Percentiles rank a stretch among this genome's conserved stretches.
Conservation (phyloP, 495 filamentous ascomycete species). For the Aspergillus indologenus region DNA sequence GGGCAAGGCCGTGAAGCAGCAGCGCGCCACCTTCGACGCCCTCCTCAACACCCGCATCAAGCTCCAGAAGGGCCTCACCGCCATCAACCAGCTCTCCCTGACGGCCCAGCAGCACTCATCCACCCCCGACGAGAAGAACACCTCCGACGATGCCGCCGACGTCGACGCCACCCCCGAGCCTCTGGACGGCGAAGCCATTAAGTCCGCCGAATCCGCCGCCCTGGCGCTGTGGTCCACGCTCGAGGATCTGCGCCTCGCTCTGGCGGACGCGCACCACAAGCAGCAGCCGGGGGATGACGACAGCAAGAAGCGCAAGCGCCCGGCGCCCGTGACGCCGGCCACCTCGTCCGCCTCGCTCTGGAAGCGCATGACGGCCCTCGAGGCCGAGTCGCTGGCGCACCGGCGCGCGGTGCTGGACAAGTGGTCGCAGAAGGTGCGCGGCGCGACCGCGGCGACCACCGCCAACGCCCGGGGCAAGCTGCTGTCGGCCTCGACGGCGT, state of each 20-base stretch:
- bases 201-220: slow-evolving; percentile 84
- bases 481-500: slow-evolving; percentile 29
- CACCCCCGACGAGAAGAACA: slow-evolving; percentile 82
- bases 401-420: slow-evolving; percentile 46
- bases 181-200: slow-evolving; percentile 47
- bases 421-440: slow-evolving; percentile 52
- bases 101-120: slow-evolving; percentile 28
- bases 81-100: slow-evolving; percentile 69
- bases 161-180: slow-evolving; percentile 22
- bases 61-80: slow-evolving; percentile 82
- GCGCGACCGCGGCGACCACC: slow-evolving; percentile 30
- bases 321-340: slow-evolving; percentile 42
- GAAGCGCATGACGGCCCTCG: slow-evolving; percentile 67
- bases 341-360: slow-evolving; percentile 61
- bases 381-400: slow-evolving; percentile 46
- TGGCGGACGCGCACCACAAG: slow-evolving; percentile 46
- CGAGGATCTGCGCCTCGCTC: slow-evolving; percentile 63
- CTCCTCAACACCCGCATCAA: slow-evolving; percentile 85
- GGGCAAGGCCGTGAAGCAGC: slow-evolving; percentile 77
- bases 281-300: slow-evolving; percentile 36
- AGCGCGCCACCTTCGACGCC: slow-evolving; percentile 80
- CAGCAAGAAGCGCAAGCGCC: slow-evolving; percentile 59
- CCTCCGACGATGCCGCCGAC: slow-evolving; percentile 65
- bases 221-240: slow-evolving; percentile 83
- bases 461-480: slow-evolving; percentile 46